Evolutionary conservation across 495 filamentous ascomycete genomes (phyloP).

Genomic region (Thermochaetoides thermophila): DNA sequence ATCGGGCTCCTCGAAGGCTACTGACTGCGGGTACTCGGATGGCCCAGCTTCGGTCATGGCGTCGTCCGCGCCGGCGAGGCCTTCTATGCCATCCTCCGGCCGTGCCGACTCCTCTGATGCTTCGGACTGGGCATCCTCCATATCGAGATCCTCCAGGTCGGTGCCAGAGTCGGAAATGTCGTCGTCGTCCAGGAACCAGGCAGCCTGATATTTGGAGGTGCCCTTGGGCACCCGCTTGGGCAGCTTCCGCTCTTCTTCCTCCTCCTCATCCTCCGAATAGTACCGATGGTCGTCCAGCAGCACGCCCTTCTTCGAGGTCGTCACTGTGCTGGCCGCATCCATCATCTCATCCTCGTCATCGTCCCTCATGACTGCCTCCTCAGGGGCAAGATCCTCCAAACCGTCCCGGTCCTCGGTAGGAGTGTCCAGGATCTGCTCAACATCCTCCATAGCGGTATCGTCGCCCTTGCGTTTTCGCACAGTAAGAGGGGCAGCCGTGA

Average conservation of each 20-base stretch:
- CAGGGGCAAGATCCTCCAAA: constrained; percentile 61
- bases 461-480: constrained; percentile 40
- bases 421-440: constrained; percentile 41
- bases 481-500: constrained; percentile 52
- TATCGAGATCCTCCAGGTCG: constrained; percentile 60
- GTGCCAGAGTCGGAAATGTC: constrained; percentile 71
- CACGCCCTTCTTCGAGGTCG: constrained; percentile 51
- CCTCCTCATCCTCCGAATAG: constrained; percentile 77
- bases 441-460: constrained; percentile 58
- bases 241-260: constrained; percentile 15
- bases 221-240: constrained; percentile 76
- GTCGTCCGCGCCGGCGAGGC: constrained; percentile 42
- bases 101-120: constrained; percentile 26
- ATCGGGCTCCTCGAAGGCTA: constrained; percentile 77
- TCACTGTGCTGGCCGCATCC: constrained; percentile 34
- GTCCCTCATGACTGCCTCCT: constrained; percentile 64
- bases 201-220: constrained; percentile 84
- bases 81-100: constrained; percentile 68
- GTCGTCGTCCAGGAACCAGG: constrained; percentile 83
- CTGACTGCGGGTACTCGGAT: constrained; percentile 79
- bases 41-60: constrained; percentile 64
- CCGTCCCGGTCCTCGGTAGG: constrained; percentile 71
- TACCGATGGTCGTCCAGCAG: constrained; percentile 95
- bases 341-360: constrained; percentile 48
- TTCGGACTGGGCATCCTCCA: constrained; percentile 46